Evolutionary conservation across 2,329 filamentous ascomycete species (phyloP).

Genomic region (Lachnellula cervina): DNA sequence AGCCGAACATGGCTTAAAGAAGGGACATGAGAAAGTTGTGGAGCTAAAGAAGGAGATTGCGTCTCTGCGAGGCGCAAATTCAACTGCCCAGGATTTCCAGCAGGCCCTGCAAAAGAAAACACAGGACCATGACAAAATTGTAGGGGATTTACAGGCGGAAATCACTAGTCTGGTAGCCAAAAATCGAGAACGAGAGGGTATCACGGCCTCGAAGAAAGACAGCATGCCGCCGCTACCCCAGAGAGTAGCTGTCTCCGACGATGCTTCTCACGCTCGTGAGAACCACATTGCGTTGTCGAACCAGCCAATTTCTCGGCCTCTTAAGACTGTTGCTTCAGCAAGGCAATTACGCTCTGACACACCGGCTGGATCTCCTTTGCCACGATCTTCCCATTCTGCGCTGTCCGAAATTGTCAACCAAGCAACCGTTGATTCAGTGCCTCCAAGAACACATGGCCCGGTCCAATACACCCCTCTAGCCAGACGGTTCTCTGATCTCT

Average conservation of each 20-base stretch:
- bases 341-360: slow-evolving; percentile 12
- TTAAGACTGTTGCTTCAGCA: slow-evolving; percentile 12
- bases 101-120: slow-evolving; percentile 15
- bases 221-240: neutral
- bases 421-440: slow-evolving; percentile 18
- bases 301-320: slow-evolving; percentile 18
- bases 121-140: slow-evolving; percentile 17
- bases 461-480: slow-evolving; percentile 23
- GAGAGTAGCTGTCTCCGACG: neutral
- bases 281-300: slow-evolving; percentile 19
- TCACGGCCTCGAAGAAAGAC: neutral
- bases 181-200: neutral
- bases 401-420: slow-evolving; percentile 28
- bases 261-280: slow-evolving; percentile 11
- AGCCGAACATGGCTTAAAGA: slow-evolving; percentile 49
- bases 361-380: slow-evolving; percentile 6
- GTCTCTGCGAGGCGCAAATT: slow-evolving; percentile 35
- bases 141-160: slow-evolving; percentile 17
- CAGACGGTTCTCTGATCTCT: slow-evolving; percentile 17
- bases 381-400: slow-evolving; percentile 17
- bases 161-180: slow-evolving; percentile 14
- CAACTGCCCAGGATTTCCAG: slow-evolving; percentile 14
- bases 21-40: slow-evolving; percentile 52
- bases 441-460: slow-evolving; percentile 17
- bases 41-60: slow-evolving; percentile 51